phyloP scores from a whole-genome alignment of 768 basidiomycete genomes.

The Leccinum olivaceopallidum region DNA sequence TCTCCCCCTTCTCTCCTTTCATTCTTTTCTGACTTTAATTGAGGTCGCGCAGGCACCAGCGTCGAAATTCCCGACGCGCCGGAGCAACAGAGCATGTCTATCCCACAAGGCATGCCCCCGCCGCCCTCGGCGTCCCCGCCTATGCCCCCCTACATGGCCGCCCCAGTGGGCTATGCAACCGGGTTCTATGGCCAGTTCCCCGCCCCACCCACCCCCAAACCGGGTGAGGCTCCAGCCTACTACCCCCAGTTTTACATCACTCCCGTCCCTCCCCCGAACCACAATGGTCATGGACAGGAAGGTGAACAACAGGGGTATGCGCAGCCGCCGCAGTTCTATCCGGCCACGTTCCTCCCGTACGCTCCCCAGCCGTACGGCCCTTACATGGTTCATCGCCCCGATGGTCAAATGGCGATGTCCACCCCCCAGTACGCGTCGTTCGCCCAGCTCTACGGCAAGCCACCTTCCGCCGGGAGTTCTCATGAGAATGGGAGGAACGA shows the following conservation, averaged over 20 bases:
- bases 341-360: slow-evolving; percentile 47
- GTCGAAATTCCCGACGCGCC: slow-evolving; percentile 47
- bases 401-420: slow-evolving; percentile 38
- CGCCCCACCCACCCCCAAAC: slow-evolving; percentile 47
- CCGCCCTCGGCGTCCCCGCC: slow-evolving; percentile 48
- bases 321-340: slow-evolving; percentile 46
- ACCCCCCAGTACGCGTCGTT: slow-evolving; percentile 41
- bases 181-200: slow-evolving; percentile 60
- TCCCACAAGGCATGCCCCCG: slow-evolving; percentile 43
- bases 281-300: slow-evolving; percentile 41
- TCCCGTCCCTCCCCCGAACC: slow-evolving; percentile 41
- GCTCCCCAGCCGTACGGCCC: slow-evolving; percentile 49
- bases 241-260: slow-evolving; percentile 51
- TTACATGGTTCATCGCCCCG: slow-evolving; percentile 48
- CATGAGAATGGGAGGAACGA: slow-evolving; percentile 32
- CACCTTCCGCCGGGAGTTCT: slow-evolving; percentile 35
- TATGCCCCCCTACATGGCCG: slow-evolving; percentile 51
- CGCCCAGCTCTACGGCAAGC: slow-evolving; percentile 40
- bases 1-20: slow-evolving; percentile 1
- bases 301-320: slow-evolving; percentile 42
- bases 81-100: slow-evolving; percentile 42
- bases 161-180: slow-evolving; percentile 51
- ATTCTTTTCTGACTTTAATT: slow-evolving; percentile 45
- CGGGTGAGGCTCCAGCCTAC: slow-evolving; percentile 52
- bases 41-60: slow-evolving; percentile 60